Conservation (phyloP, 2,329 filamentous ascomycete species). For the Microdochium paspali region DNA sequence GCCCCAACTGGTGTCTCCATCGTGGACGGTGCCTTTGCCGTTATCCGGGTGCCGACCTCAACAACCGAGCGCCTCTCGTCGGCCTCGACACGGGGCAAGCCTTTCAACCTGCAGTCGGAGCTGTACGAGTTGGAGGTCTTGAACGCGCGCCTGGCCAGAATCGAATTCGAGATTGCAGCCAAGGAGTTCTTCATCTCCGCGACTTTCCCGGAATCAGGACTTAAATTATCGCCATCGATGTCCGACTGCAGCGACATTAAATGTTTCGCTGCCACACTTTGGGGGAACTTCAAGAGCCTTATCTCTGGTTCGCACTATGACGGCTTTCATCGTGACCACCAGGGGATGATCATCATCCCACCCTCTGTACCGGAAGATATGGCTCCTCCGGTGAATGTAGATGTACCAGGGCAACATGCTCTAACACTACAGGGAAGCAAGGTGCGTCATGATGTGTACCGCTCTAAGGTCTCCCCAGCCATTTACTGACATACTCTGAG, state of each 20-base stretch:
- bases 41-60: conserved; percentile 11
- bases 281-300: conserved; percentile 7
- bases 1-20: conserved; percentile 29
- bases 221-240: conserved; percentile 11
- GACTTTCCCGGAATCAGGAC: conserved; percentile 15
- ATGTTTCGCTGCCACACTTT: conserved; percentile 30
- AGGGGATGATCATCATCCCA: neutral
- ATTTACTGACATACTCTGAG: no score
- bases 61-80: conserved; percentile 1
- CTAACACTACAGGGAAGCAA: neutral
- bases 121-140: conserved; percentile 34
- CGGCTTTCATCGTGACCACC: neutral
- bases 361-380: neutral
- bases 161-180: conserved; percentile 30
- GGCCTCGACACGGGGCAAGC: conserved; percentile 6
- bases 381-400: neutral
- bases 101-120: conserved; percentile 24
- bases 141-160: conserved; percentile 27
- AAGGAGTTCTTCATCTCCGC: conserved; percentile 30
- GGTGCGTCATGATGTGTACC: neutral
- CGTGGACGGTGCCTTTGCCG: conserved; percentile 28
- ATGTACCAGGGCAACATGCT: neutral
- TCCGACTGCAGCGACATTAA: conserved; percentile 29
- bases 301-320: neutral
- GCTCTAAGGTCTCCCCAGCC: no score